Evolutionary conservation across 306 rosid genomes (phyloP).

Genomic region (Fragaria vesca): DNA sequence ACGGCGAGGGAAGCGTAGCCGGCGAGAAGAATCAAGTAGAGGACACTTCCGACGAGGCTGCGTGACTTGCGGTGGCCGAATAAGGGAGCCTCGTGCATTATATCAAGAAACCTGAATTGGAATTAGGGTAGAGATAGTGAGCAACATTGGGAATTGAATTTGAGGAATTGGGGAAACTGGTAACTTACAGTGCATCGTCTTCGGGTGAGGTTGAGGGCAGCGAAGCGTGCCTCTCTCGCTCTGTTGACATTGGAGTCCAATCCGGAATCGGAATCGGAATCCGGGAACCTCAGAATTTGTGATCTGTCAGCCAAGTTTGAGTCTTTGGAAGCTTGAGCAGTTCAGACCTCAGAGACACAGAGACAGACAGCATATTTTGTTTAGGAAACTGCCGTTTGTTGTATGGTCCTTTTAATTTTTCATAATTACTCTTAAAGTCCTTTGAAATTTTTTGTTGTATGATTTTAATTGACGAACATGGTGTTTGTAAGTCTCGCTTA

Average conservation of each 20-base stretch:
- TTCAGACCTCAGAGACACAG: too few species aligned
- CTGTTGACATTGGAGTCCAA: conserved; percentile 6
- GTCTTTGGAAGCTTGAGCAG: too few species aligned
- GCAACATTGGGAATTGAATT: not conserved
- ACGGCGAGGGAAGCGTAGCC: conserved; percentile 70
- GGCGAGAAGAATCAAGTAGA: conserved; percentile 62
- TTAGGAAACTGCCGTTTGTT: too few species aligned
- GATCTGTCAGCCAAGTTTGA: too few species aligned
- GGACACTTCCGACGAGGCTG: conserved; percentile 70
- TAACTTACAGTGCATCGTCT: conserved; percentile 36
- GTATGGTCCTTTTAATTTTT: too few species aligned
- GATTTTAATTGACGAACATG: too few species aligned
- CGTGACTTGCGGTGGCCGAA: conserved; percentile 88
- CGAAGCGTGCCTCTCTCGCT: conserved; percentile 26
- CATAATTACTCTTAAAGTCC: too few species aligned
- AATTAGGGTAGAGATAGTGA: not conserved
- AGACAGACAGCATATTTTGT: too few species aligned
- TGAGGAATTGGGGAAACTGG: not conserved
- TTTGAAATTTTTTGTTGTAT: too few species aligned
- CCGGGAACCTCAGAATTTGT: too few species aligned
- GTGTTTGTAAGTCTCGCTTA: too few species aligned
- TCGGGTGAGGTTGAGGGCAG: conserved; percentile 30
- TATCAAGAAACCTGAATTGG: conserved; percentile 71
- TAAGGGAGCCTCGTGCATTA: conserved; percentile 90
- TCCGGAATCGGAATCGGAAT: too few species aligned